Evolutionary conservation across 805 yeast species (phyloP), one percentile per base, ranked within the genome.

Genomic region (Saccharomyces kudriavzevii): DNA sequence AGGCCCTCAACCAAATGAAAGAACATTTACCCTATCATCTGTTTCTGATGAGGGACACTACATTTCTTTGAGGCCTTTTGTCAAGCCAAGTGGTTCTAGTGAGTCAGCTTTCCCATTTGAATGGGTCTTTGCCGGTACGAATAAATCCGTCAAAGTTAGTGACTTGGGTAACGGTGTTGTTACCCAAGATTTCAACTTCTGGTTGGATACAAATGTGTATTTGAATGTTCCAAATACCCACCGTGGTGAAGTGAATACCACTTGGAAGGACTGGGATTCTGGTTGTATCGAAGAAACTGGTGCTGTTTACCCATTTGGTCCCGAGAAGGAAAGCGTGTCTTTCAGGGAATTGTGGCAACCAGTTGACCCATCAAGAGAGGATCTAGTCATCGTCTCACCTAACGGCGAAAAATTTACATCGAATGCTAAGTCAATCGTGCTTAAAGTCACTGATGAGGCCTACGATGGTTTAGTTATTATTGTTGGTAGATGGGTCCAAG

Each of bases 81-180:
- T 63, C 48, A 59, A 58, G n/a, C 67, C 70, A 28, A 29, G 50
- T 5, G 60, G 62, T 2, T 60, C 59, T 1, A 58, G 60, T 4
- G 70, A 66, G 48, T 59, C 60, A 17, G 59, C 56, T n/a, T 75
- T 74, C 58, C 79, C 79, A 24, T 80, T 80, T 57, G 82, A 83
- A 59, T 80, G 85, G 84, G 80, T 76, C 1, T 77, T 81, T 66
- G 76, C 77, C 4, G 87, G 88, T 2, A 64, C 63, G 1, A 80
- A 79, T 50, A 68, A 68, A 14, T 65, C 68, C 3, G 60, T 75
- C 35, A 69, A 65, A 5, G 73, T 73, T 10, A 66, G 63, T 46
- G 66, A 62, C 49, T 64, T 76, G 11, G 60, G 57, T 43, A 56
- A 58, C 3, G 57, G 55, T 25, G 54, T 58, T 14, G 58, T 56